phyloP scores from a whole-genome alignment of 164 flowering plant genomes.

The Stephania cephalantha region DNA sequence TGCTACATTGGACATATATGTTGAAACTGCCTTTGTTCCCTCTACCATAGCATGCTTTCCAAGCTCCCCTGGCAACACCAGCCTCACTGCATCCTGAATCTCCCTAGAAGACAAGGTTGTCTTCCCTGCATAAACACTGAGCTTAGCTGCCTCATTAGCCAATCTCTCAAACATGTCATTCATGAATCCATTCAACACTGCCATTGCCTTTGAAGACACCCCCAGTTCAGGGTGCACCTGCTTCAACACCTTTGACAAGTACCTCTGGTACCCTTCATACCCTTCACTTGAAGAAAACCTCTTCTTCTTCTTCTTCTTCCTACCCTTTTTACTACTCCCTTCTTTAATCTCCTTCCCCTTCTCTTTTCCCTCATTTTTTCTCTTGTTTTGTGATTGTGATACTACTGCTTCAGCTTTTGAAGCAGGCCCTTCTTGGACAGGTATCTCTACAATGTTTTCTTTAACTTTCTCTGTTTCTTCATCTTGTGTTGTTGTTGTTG shows the following conservation, averaged over 20 bases:
- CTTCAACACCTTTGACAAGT: constrained; percentile 63
- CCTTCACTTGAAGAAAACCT: constrained; percentile 14
- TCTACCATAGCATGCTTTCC: constrained; percentile 79
- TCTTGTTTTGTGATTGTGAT: not conserved
- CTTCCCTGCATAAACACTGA: constrained; percentile 32
- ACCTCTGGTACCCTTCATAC: constrained; percentile 41
- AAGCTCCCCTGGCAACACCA: constrained; percentile 81
- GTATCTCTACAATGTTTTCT: not conserved
- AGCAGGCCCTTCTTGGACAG: not conserved
- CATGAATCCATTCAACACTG: constrained; percentile 55
- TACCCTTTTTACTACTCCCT: not conserved
- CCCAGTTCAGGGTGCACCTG: constrained; percentile 75
- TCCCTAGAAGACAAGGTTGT: constrained; percentile 65
- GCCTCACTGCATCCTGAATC: constrained; percentile 63
- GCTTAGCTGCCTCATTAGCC: constrained; percentile 50
- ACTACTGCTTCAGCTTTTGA: not conserved
- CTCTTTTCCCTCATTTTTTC: not conserved
- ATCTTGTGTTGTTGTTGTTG: not conserved
- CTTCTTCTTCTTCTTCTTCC: constrained; percentile 8
- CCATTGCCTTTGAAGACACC: constrained; percentile 58
- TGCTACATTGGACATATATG: constrained; percentile 20
- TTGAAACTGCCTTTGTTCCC: constrained; percentile 65
- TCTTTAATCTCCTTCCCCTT: constrained; percentile 3
- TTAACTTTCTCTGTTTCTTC: not conserved
- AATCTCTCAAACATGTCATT: constrained; percentile 79